Percentiles rank a stretch among this genome's conserved stretches.
phyloP scores from a whole-genome alignment of 371 early-diverging fungal genomes.

The Actinomortierella ambigua region DNA sequence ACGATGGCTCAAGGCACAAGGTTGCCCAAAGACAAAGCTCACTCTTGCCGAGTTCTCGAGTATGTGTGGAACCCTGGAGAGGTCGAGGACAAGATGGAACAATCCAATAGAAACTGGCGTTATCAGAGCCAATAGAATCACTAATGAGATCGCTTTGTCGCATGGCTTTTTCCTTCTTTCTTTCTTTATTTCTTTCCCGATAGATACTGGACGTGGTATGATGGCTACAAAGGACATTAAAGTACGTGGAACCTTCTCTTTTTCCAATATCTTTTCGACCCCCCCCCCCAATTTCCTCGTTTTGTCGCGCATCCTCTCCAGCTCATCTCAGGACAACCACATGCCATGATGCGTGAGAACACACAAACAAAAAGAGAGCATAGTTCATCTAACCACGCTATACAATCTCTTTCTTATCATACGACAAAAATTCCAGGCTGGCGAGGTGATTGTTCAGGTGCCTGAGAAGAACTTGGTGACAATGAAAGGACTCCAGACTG shows the following conservation, averaged over 20 bases:
- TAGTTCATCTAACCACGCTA: too few species aligned
- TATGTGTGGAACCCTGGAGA: slow-evolving; percentile 15
- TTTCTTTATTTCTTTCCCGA: slow-evolving; percentile 4
- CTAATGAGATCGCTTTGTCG: slow-evolving; percentile 1
- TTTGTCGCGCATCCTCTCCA: background rate
- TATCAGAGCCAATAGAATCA: background rate
- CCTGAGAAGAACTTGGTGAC: slow-evolving; percentile 59
- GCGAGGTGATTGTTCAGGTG: slow-evolving; percentile 63
- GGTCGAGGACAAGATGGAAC: background rate
- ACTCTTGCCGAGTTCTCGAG: slow-evolving; percentile 62
- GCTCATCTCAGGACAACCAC: background rate
- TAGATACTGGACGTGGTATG: slow-evolving; percentile 71
- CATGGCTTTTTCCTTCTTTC: background rate
- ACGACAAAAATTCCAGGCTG: slow-evolving; percentile 38
- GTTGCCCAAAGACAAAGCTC: slow-evolving; percentile 61
- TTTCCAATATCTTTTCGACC: too few species aligned
- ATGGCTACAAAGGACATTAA: slow-evolving; percentile 66
- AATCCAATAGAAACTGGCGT: background rate
- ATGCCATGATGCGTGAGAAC: background rate
- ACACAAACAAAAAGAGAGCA: background rate
- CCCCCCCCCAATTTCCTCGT: background rate
- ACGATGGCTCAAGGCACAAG: slow-evolving; percentile 53
- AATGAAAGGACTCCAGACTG: slow-evolving; percentile 32
- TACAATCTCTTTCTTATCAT: too few species aligned
- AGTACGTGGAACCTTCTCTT: too few species aligned